Base-by-base conservation (phyloP, 2,329 filamentous ascomycete genomes). In the Nothomitra cinnamomea region DNA sequence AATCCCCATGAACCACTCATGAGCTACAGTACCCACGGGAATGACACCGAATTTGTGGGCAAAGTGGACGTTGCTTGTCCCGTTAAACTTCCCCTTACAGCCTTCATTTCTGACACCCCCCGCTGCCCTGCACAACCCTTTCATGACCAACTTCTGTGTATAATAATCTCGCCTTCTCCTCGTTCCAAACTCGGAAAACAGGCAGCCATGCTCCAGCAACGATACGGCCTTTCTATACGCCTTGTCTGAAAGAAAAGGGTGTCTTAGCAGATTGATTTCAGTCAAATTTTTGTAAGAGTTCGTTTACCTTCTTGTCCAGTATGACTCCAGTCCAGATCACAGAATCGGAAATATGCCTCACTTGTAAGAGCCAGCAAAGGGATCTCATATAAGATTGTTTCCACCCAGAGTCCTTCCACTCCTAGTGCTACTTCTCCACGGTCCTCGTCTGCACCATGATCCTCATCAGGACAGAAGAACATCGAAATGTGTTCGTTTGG, bases 1-100 rank as follows among this genome's bases (percentile, higher is more conserved):
- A 57, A 94, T 90, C 42, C 87, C 89, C 92, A 98, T 98, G 72
- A 95, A 96, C 92, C 92, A 98, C 69, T 98, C 92, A 64, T 98
- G 92, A 0, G 92, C 92, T 1, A 87, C 82, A 0, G 92, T 98
- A 3, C 92, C 92, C 12, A 96, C 78, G 0, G 92, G 88, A 2
- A 80, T 71, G 47, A 95, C 79, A 45, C 80, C 81, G 68, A 94
- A 90, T 62, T 87, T 84, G 87, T 94, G 95, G 10, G 92, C 92
- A 59, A 98, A 80, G 65, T 96, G 90, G 2, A 98, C 92, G 63
- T 98, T 98, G 67, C 89, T 96, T 0, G 90, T 95, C 10, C 92
- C 92, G 0, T 83, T 79, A 48, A 96, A 74, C 64, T 81, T 83
- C 8, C 90, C 89, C 1, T 75, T 69, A 62, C 80, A 76, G 0